These are phyloP conservation scores for Phaeoacremonium minimum DNA, from an alignment of 2,329 filamentous ascomycete genomes.

Conservation along the genomic window DNA sequence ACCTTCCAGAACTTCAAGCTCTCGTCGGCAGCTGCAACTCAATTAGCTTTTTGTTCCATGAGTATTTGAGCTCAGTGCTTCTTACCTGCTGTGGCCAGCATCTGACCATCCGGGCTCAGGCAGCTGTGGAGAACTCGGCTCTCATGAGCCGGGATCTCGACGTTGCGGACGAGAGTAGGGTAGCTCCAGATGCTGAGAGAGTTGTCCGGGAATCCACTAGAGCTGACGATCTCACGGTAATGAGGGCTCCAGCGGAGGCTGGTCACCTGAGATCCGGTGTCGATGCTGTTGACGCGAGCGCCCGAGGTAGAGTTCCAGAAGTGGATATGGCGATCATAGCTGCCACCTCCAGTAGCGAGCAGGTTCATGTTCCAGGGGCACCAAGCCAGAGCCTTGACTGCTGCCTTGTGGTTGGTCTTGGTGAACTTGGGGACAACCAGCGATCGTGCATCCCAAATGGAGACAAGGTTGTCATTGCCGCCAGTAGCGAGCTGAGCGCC, in stretches of 20 bases:
- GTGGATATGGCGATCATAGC: constrained; percentile 96
- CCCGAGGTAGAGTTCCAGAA: constrained; percentile 99
- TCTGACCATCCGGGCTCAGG: constrained; percentile 94
- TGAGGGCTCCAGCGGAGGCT: constrained; percentile 93
- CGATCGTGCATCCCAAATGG: constrained; percentile 97
- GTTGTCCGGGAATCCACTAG: constrained; percentile 98
- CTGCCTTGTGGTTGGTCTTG: constrained; percentile 99
- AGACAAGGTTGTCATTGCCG: constrained; percentile 97
- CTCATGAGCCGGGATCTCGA: constrained; percentile 97
- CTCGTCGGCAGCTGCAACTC: constrained; percentile 74
- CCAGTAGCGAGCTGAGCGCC: constrained; percentile 95
- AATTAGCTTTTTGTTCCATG: constrained; percentile 16
- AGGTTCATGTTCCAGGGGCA: constrained; percentile 99
- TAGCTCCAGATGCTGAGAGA: constrained; percentile 99
- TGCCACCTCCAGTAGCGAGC: constrained; percentile 91
- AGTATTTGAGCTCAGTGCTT: constrained; percentile 6
- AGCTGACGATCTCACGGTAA: constrained; percentile 97
- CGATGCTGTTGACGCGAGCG: constrained; percentile 97
- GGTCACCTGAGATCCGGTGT: constrained; percentile 96
- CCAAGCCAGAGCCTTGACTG: constrained; percentile 97
- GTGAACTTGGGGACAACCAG: constrained; percentile 95
- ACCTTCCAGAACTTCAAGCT: constrained; percentile 99
- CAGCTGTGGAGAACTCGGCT: constrained; percentile 94
- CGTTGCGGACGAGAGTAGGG: constrained; percentile 91
- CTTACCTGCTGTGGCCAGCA: constrained; percentile 86